Conservation (phyloP, 1,139 yeast species). For the Diutina sp. region DNA sequence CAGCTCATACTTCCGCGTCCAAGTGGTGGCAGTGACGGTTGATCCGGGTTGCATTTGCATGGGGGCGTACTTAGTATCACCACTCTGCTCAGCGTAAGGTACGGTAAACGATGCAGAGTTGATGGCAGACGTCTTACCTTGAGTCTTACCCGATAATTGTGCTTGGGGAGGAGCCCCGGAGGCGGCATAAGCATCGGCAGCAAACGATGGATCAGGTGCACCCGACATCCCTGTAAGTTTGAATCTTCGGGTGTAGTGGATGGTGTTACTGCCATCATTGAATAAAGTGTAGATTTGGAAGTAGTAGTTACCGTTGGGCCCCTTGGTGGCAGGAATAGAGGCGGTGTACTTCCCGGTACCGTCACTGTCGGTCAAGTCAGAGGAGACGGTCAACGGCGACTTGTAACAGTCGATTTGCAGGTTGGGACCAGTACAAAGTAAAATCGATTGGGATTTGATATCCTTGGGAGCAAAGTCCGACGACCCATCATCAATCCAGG, state of each 20-base stretch:
- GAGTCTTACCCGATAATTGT: conserved; percentile 3
- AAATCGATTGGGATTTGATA: background rate
- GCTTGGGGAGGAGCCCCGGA: background rate
- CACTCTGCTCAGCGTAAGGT: conserved; percentile 67
- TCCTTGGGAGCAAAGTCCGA: background rate
- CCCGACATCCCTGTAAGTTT: conserved; percentile 62
- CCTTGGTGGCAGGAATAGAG: background rate
- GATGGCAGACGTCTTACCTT: conserved; percentile 14
- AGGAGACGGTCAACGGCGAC: background rate
- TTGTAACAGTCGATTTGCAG: background rate
- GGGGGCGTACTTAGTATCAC: conserved; percentile 67
- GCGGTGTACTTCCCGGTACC: background rate
- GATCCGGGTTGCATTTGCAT: conserved; percentile 83
- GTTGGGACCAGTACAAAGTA: background rate
- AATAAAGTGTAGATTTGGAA: conserved; percentile 47
- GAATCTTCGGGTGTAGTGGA: conserved; percentile 63
- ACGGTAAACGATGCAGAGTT: conserved; percentile 27
- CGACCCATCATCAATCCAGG: background rate
- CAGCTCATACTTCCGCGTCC: conserved; percentile 52
- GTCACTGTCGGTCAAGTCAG: background rate
- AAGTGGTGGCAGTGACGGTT: conserved; percentile 49
- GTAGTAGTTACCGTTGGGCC: conserved; percentile 42
- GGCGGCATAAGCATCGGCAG: background rate
- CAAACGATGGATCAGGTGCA: conserved; percentile 10
- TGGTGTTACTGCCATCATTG: conserved; percentile 34